A percentile compares a stretch with the other conserved stretches of the same genome.
phyloP scores from a whole-genome alignment of 306 rosid species.

The Fragaria ananassa region DNA sequence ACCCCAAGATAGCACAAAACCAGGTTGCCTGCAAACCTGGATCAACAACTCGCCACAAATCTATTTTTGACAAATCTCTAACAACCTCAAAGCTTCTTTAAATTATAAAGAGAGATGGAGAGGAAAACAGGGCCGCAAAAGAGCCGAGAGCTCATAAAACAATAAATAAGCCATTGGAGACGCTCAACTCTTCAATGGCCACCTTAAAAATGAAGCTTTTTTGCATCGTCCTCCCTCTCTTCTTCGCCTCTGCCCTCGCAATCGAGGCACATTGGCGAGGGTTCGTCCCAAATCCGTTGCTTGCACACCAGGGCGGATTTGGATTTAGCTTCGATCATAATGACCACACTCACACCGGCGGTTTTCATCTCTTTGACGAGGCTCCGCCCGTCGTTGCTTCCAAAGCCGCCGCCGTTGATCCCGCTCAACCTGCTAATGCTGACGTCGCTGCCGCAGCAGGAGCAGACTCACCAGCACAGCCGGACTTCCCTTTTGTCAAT shows the following conservation, averaged over 20 bases:
- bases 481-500: slow-evolving; percentile 20
- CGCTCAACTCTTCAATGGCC: slow-evolving; percentile 40
- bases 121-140: slow-evolving; percentile 27
- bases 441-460: not conserved
- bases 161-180: slow-evolving; percentile 31
- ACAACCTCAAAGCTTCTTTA: slow-evolving; percentile 16
- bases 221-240: slow-evolving; percentile 19
- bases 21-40: slow-evolving; percentile 1
- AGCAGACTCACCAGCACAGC: not conserved
- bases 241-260: slow-evolving; percentile 12
- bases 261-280: slow-evolving; percentile 17
- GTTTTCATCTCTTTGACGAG: not conserved
- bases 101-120: slow-evolving; percentile 29
- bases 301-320: not conserved
- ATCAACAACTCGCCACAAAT: not conserved
- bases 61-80: slow-evolving; percentile 25
- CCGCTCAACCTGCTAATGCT: too few relatives aligned
- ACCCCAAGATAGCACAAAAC: slow-evolving; percentile 4
- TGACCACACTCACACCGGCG: not conserved
- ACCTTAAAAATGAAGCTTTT: slow-evolving; percentile 23
- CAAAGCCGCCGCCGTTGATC: not conserved
- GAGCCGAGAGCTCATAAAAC: not conserved
- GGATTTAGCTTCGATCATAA: not conserved
- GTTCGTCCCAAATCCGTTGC: not conserved
- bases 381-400: not conserved